Evolutionary conservation across 192 early-diverging fungal genomes (phyloP), one percentile per base, ranked within the genome.

Genomic region (Podila horticola): DNA sequence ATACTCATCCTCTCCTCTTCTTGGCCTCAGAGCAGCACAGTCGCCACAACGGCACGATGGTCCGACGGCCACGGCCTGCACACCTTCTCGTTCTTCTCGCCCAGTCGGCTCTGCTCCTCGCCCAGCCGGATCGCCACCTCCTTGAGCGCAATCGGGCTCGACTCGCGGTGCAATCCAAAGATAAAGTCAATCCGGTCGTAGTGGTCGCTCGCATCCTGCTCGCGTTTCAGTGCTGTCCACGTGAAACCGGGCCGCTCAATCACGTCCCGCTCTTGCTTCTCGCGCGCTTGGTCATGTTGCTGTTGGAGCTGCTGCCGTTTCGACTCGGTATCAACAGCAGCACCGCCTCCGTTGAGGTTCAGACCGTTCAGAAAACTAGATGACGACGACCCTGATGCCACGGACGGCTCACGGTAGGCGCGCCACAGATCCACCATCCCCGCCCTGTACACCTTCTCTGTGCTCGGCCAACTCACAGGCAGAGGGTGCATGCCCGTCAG

Each of bases 391-490:
- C n/a, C 20, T 3, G 52, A 24, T 1, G 17, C 2, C 52, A 55
- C 22, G 6, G 52, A 17, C 52, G 52, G 31, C 26, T 57, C 49
- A 13, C 63, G 52, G 22, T 64, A 79, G 0, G 79, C 72, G 11
- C 84, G 68, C 79, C 71, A 85, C 45, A 82, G 45, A 50, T 85
- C 84, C 36, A 82, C 64, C 33, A 85, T 60, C 15, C 84, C 84
- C 8, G 79, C 79, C 57, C 51, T 67, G 49, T 74, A 75, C 8
- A 71, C 31, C 72, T 29, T 26, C 48, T 75, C 61, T 6, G 74
- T 75, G 31, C 65, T 36, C 2, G 84, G 84, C 79, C 74, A 85
- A 17, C 45, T 49, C 0, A 85, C 82, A 12, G 58, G 0, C n/a
- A 83, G 19, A 29, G 84, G 81, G 8, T 85, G 84, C 17, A 77